A percentile compares a stretch with the other conserved stretches of the same genome.
These are phyloP conservation scores for Lactifluus piperatus DNA, from an alignment of 768 basidiomycete species.

Conservation along the genomic window DNA sequence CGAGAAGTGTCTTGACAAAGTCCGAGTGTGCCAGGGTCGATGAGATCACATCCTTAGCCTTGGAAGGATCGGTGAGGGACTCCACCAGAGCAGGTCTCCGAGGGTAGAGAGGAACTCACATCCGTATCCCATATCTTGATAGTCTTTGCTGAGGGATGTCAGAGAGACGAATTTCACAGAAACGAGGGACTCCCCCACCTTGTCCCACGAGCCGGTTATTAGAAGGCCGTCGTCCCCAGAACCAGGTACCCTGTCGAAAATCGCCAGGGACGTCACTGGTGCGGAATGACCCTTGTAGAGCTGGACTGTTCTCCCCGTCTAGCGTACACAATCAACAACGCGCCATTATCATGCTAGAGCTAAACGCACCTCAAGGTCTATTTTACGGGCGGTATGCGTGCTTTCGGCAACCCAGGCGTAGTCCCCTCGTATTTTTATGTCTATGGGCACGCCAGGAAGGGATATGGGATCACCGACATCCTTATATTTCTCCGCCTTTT, in stretches of 20 bases:
- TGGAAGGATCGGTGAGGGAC: conserved; percentile 6
- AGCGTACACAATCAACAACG: conserved; percentile 1
- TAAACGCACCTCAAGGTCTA: conserved; percentile 62
- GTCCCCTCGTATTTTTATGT: conserved; percentile 52
- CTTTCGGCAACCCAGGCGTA: conserved; percentile 87
- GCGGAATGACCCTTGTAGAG: conserved; percentile 79
- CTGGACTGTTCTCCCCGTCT: conserved; percentile 77
- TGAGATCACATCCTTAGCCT: conserved; percentile 67
- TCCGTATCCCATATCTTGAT: conserved; percentile 81
- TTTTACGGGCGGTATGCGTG: conserved; percentile 59
- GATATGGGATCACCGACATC: conserved; percentile 71
- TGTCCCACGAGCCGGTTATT: conserved; percentile 94
- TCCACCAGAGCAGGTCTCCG: conserved; percentile 5
- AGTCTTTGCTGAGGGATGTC: conserved; percentile 38
- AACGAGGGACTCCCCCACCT: conserved; percentile 31
- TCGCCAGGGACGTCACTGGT: conserved; percentile 78
- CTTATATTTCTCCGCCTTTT: conserved; percentile 65
- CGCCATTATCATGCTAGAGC: not conserved
- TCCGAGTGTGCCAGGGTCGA: conserved; percentile 76
- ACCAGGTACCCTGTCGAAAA: conserved; percentile 39
- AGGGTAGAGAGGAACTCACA: conserved; percentile 36
- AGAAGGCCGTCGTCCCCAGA: conserved; percentile 44
- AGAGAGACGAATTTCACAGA: conserved; percentile 1
- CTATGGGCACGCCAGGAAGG: conserved; percentile 66
- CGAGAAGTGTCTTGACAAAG: conserved; percentile 80